Conservation (phyloP, 2,329 filamentous ascomycete species). For the Beauveria rudraprayagi region DNA sequence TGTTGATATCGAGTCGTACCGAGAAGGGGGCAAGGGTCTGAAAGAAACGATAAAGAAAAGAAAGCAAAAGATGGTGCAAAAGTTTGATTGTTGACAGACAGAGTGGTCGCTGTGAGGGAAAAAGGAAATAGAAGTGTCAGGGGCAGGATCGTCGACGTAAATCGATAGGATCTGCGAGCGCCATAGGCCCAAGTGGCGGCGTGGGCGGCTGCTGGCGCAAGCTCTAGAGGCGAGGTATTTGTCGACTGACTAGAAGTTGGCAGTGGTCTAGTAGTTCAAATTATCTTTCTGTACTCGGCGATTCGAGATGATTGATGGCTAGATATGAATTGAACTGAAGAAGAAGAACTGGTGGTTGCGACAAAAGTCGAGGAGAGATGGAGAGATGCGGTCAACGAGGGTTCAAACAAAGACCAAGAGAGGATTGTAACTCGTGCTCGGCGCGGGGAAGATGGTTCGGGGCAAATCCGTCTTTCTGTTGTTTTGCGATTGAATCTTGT, state of each 20-base stretch:
- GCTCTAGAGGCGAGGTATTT: background rate
- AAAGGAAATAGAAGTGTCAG: slow-evolving; percentile 4
- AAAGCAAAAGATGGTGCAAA: background rate
- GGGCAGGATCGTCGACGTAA: slow-evolving; percentile 7
- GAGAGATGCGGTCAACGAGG: background rate
- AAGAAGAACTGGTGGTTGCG: background rate
- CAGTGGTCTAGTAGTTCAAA: background rate
- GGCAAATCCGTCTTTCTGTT: no score
- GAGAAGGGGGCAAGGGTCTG: background rate
- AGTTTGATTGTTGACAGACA: background rate
- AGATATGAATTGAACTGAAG: background rate
- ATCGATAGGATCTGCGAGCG: slow-evolving; percentile 7
- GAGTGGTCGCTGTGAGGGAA: background rate
- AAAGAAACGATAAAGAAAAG: background rate
- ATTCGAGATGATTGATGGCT: background rate
- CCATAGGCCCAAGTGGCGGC: background rate
- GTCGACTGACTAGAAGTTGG: background rate
- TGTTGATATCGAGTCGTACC: background rate
- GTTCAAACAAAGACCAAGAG: background rate
- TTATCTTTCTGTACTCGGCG: background rate
- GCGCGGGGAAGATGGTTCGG: no score
- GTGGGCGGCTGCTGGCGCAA: background rate
- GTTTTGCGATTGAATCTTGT: background rate
- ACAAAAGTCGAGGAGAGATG: background rate
- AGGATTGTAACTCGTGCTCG: background rate